A percentile compares a stretch with the other conserved stretches of the same genome.
These are phyloP conservation scores for Rutstroemia sp. DNA, from an alignment of 2,329 filamentous ascomycete species.

Conservation along the genomic window DNA sequence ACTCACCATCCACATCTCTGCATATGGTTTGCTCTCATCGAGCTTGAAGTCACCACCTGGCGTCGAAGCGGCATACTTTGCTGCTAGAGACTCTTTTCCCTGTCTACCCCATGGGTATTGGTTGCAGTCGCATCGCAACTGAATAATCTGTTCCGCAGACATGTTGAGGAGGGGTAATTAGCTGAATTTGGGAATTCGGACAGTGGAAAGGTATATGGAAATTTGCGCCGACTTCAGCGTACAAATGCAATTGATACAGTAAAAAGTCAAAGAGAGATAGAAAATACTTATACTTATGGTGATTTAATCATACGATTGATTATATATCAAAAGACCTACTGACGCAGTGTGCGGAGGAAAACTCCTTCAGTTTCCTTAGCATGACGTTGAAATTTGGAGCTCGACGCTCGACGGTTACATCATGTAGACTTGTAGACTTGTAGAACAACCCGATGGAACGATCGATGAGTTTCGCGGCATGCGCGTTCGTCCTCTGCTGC, in stretches of 20 bases:
- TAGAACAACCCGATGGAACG: neutral
- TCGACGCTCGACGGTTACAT: conserved; percentile 2
- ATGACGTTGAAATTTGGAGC: neutral
- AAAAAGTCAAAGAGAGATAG: neutral
- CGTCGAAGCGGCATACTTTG: conserved; percentile 56
- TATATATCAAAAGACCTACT: no score
- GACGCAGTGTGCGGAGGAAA: no score
- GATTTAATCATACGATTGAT: no score
- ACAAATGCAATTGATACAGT: no score
- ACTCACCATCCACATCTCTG: conserved; percentile 33
- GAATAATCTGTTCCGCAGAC: conserved; percentile 36
- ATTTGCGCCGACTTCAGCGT: no score
- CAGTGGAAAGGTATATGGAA: no score
- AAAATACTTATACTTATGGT: conserved; percentile 4
- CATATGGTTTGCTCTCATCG: conserved; percentile 56
- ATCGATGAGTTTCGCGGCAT: neutral
- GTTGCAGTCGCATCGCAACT: conserved; percentile 47
- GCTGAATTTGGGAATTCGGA: no score
- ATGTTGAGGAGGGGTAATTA: neutral
- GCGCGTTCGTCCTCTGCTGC: no score
- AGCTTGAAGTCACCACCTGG: conserved; percentile 56
- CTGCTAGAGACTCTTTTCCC: conserved; percentile 58
- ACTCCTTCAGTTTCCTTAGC: no score
- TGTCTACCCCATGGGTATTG: conserved; percentile 55
- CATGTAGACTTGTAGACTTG: neutral